These are phyloP conservation scores for Penicillium mononematosum DNA, from an alignment of 495 filamentous ascomycete species.

Conservation along the genomic window DNA sequence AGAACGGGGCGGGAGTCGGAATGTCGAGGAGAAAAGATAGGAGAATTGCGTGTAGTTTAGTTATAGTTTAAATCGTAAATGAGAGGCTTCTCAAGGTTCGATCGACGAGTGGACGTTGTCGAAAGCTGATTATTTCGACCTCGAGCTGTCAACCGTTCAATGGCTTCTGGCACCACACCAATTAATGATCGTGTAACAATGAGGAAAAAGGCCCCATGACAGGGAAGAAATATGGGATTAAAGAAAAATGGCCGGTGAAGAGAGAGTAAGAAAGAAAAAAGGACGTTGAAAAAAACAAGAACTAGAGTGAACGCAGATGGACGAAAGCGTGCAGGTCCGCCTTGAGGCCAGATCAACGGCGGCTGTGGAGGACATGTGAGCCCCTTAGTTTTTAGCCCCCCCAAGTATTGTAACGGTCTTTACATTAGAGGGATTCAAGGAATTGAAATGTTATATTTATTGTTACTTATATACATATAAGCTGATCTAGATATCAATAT, in stretches of 20 bases:
- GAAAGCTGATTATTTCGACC: slow-evolving; percentile 15
- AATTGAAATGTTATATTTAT: background rate
- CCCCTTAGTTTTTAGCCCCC: slow-evolving; percentile 22
- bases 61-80: background rate
- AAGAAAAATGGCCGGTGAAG: slow-evolving; percentile 13
- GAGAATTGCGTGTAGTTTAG: background rate
- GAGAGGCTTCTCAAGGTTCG: background rate
- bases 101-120: slow-evolving; percentile 14
- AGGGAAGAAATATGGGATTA: slow-evolving; percentile 26
- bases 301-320: slow-evolving; percentile 33
- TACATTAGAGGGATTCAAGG: background rate
- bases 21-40: background rate
- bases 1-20: slow-evolving; percentile 8
- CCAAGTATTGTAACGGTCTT: slow-evolving; percentile 4
- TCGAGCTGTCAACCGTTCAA: slow-evolving; percentile 25
- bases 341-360: slow-evolving; percentile 40
- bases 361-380: slow-evolving; percentile 21
- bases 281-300: slow-evolving; percentile 25
- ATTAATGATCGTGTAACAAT: slow-evolving; percentile 42
- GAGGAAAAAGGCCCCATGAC: slow-evolving; percentile 40
- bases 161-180: slow-evolving; percentile 29
- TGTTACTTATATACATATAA: background rate
- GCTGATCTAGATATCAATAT: background rate
- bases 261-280: slow-evolving; percentile 25
- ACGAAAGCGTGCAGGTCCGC: slow-evolving; percentile 33